Conservation (phyloP, 768 basidiomycete species). For the Grammothele lineata region DNA sequence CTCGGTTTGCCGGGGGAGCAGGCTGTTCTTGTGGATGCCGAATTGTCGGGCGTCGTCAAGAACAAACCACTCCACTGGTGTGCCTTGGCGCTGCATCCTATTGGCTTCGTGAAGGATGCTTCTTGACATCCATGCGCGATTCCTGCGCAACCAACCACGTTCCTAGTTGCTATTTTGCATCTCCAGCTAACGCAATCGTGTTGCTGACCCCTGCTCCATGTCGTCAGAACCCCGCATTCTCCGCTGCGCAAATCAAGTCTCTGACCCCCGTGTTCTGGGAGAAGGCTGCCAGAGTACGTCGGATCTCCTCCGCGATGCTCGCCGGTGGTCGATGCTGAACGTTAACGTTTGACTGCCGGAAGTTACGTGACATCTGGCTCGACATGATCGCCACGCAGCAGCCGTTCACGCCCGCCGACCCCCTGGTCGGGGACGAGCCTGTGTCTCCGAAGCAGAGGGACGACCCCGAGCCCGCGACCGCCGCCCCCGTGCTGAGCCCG, state of each 20-base stretch:
- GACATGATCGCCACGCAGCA: constrained; percentile 17
- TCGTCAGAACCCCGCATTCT: constrained; percentile 47
- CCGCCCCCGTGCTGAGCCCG: constrained; percentile 2
- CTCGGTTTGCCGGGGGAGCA: no score
- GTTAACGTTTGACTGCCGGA: not conserved
- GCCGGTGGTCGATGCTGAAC: not conserved
- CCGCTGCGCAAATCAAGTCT: constrained; percentile 43
- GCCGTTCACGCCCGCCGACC: constrained; percentile 3
- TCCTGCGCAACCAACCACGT: no score
- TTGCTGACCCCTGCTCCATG: no score
- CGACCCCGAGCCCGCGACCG: constrained; percentile 6
- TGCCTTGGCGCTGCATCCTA: no score
- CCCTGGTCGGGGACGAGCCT: constrained; percentile 4
- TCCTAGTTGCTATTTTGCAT: no score
- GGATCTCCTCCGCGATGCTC: not conserved
- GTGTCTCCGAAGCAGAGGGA: constrained; percentile 1
- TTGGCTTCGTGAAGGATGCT: no score
- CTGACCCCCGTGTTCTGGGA: constrained; percentile 54
- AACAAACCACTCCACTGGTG: no score
- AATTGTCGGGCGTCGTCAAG: no score
- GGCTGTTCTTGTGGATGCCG: no score
- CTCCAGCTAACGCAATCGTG: no score
- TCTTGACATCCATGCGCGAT: no score
- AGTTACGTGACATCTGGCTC: constrained; percentile 47
- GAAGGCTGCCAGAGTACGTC: constrained; percentile 48